A percentile compares a stretch with the other conserved stretches of the same genome.
These are phyloP conservation scores for Alternaria consortialis DNA, from an alignment of 2,329 filamentous ascomycete genomes.

Conservation along the genomic window DNA sequence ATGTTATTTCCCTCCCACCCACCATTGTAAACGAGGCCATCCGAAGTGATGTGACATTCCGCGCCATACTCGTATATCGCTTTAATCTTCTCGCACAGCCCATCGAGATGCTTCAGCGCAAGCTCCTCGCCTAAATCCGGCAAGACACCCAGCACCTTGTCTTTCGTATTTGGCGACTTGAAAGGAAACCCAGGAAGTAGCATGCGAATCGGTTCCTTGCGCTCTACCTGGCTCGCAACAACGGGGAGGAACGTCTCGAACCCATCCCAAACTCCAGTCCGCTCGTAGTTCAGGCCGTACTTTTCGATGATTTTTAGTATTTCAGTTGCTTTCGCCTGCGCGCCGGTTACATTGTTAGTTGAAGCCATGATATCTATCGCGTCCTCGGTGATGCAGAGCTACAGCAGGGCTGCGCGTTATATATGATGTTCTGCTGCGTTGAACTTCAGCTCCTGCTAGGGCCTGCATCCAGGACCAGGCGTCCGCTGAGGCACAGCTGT, in stretches of 20 bases:
- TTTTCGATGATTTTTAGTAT: slow-evolving; percentile 32
- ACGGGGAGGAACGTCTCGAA: slow-evolving; percentile 33
- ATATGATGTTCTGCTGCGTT: slow-evolving; percentile 1
- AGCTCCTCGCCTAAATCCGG: slow-evolving; percentile 57
- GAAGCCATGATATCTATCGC: not conserved
- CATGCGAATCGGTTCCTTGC: slow-evolving; percentile 33
- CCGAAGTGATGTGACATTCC: slow-evolving; percentile 54
- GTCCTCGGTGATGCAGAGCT: not conserved
- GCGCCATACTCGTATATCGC: slow-evolving; percentile 54
- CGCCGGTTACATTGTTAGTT: not conserved
- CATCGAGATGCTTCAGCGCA: slow-evolving; percentile 54
- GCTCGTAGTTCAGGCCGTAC: slow-evolving; percentile 37
- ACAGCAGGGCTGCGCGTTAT: not conserved
- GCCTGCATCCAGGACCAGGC: slow-evolving; percentile 6
- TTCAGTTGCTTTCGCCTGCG: slow-evolving; percentile 21
- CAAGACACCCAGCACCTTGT: slow-evolving; percentile 63
- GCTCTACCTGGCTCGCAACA: slow-evolving; percentile 30
- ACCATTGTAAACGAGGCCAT: slow-evolving; percentile 56
- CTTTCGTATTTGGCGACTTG: slow-evolving; percentile 65
- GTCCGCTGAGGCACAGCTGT: slow-evolving; percentile 13
- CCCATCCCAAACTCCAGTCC: slow-evolving; percentile 35
- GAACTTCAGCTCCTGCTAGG: slow-evolving; percentile 2
- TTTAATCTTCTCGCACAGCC: slow-evolving; percentile 53
- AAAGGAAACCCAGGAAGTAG: slow-evolving; percentile 68
- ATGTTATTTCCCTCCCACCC: not conserved